These are phyloP conservation scores for Salvia hispanica DNA, from an alignment of 257 asterid species.

Conservation along the genomic window DNA sequence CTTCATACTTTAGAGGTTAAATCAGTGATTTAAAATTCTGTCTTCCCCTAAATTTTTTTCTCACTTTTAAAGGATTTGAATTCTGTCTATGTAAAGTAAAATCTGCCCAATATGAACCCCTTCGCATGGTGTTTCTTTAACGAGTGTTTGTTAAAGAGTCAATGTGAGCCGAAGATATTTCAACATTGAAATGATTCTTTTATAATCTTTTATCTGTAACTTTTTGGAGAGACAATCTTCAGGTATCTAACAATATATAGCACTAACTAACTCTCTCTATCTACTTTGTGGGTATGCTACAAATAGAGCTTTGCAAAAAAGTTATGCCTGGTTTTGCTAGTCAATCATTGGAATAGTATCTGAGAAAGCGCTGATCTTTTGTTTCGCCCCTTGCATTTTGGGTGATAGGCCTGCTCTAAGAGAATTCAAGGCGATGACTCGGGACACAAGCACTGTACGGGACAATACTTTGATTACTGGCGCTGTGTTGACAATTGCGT, in stretches of 20 bases:
- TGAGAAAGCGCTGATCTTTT: slow-evolving; percentile 14
- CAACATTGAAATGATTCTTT: background rate
- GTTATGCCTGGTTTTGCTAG: background rate
- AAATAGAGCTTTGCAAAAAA: background rate
- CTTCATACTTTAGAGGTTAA: too few relatives aligned
- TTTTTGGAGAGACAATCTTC: background rate
- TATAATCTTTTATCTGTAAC: background rate
- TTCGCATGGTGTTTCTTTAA: background rate
- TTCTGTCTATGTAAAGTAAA: background rate
- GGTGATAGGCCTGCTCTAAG: slow-evolving; percentile 57
- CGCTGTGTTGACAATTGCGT: slow-evolving; percentile 13
- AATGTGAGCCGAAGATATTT: slow-evolving; percentile 6
- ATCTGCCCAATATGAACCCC: too few relatives aligned
- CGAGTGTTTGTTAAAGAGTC: background rate
- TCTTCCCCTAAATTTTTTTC: too few relatives aligned
- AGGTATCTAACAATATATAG: background rate
- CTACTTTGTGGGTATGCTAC: background rate
- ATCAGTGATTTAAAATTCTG: too few relatives aligned
- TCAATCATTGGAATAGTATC: background rate
- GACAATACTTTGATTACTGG: too few relatives aligned
- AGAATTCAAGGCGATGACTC: slow-evolving; percentile 53
- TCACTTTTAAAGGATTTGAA: too few relatives aligned
- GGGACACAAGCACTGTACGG: too few relatives aligned
- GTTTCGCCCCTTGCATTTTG: background rate
- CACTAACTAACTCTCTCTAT: background rate